Percentiles rank a stretch among this genome's conserved stretches.
phyloP scores from a whole-genome alignment of 75 land plant genomes.

The Pseudotsuga menziesii region DNA sequence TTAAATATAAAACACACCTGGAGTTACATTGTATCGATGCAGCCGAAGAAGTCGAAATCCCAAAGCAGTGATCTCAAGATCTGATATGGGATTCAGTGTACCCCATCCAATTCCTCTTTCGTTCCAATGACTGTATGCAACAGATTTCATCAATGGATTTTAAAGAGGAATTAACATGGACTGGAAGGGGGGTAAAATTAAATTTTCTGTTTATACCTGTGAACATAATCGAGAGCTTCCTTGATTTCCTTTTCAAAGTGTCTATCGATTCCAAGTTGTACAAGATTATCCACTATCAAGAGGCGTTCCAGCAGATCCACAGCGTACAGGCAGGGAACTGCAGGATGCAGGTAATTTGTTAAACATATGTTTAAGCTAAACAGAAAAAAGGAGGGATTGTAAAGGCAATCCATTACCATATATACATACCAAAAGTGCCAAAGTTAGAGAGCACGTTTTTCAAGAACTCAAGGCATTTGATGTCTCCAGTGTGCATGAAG shows the following conservation, averaged over 20 bases:
- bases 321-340: too few relatives aligned
- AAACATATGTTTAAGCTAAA: background rate
- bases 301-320: constrained; percentile 31
- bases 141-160: too few relatives aligned
- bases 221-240: constrained; percentile 16
- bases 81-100: too few relatives aligned
- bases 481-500: constrained; percentile 14
- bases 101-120: too few relatives aligned
- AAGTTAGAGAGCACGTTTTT: background rate
- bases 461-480: constrained; percentile 17
- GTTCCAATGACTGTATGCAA: too few relatives aligned
- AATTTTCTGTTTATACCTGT: constrained; percentile 1
- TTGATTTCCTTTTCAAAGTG: constrained; percentile 15
- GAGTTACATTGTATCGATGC: constrained; percentile 16
- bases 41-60: constrained; percentile 15
- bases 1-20: constrained; percentile 10
- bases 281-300: constrained; percentile 45
- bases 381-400: background rate
- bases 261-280: constrained; percentile 25
- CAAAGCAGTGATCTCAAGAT: constrained; percentile 7
- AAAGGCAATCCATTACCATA: too few relatives aligned
- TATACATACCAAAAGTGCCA: too few relatives aligned
- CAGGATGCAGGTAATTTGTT: too few relatives aligned
- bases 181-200: too few relatives aligned
- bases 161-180: too few relatives aligned